Conservation (phyloP, 768 basidiomycete genomes). For the Gloeostereum incarnatum region DNA sequence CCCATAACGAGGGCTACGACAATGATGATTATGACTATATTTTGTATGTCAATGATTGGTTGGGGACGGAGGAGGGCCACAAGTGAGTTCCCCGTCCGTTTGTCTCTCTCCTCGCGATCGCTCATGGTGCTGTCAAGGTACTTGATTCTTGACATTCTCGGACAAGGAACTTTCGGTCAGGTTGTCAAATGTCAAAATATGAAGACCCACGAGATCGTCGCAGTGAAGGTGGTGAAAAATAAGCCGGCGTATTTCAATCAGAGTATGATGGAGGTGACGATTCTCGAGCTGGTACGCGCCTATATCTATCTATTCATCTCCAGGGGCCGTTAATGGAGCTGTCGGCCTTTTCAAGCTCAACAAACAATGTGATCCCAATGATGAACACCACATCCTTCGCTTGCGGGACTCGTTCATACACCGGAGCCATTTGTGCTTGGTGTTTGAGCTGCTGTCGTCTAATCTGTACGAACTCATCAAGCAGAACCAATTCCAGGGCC, state of each 20-base stretch:
- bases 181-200: conserved; percentile 99
- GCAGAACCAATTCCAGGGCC: conserved; percentile 97
- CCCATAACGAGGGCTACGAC: conserved; percentile 94
- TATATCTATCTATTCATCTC: conserved; percentile 1
- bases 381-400: conserved; percentile 95
- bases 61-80: conserved; percentile 91
- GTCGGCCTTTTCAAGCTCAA: conserved; percentile 77
- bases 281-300: conserved; percentile 78
- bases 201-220: conserved; percentile 97
- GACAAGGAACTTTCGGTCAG: conserved; percentile 98
- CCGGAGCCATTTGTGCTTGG: conserved; percentile 91
- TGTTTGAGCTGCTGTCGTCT: conserved; percentile 93
- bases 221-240: conserved; percentile 99
- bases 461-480: conserved; percentile 99
- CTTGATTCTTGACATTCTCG: conserved; percentile 94
- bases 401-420: conserved; percentile 96
- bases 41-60: conserved; percentile 96
- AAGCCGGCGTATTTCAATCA: conserved; percentile 99
- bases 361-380: conserved; percentile 85
- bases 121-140: conserved; percentile 45
- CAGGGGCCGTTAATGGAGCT: neutral
- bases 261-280: conserved; percentile 99
- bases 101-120: conserved; percentile 3
- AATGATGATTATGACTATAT: conserved; percentile 99
- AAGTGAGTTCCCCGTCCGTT: conserved; percentile 51